Base-by-base conservation (phyloP, 2,329 filamentous ascomycete genomes). In the Byssoonygena ceratinophila region DNA sequence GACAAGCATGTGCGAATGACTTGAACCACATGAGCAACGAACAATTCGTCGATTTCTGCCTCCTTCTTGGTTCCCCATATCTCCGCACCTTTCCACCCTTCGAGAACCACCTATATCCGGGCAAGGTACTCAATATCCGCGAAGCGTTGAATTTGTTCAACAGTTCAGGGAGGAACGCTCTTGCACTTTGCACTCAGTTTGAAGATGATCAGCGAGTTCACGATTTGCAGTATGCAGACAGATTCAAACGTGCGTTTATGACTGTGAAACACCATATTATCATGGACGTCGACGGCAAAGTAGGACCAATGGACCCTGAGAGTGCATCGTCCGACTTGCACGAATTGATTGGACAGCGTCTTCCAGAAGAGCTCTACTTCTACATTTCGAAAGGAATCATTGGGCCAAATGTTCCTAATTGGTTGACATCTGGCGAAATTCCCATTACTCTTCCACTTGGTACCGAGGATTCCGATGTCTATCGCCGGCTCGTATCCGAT, bases 361-460 rank as follows among this genome's bases (percentile, higher is more conserved):
- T 98, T 4, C 89, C 92, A 0, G 82, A 89, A 37, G 92, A 98
- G 68, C 75, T 97, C 16, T 90, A 91, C 66, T 85, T 88, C 67
- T 97, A 97, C 66, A 76, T 96, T 46, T 89, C 88, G 54, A 83
- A 80, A 48, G 92, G 88, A 31, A 73, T 96, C 40, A 81, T 97
- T 58, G 82, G 87, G 25, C 77, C 88, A 22, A 81, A 87, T 45
- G 76, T 95, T 34, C 77, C 94, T 11, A 87, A 85, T 65, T 91
- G 83, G 78, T 81, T 95, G 60, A 85, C 87, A 3, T 84, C 87
- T 51, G 82, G 84, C 58, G 83, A 91, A 65, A 79, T 94, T 53
- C 71, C 85, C 27, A 78, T 96, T 48, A 77, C 82, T 48, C 84
- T 91, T n/a, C 92, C 91, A 3, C 74, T 95, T 51, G 92, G 96